Percentiles rank a stretch among this genome's conserved stretches.
These are phyloP conservation scores for Moringa oleifera DNA, from an alignment of 345 rosid genomes.

Conservation along the genomic window DNA sequence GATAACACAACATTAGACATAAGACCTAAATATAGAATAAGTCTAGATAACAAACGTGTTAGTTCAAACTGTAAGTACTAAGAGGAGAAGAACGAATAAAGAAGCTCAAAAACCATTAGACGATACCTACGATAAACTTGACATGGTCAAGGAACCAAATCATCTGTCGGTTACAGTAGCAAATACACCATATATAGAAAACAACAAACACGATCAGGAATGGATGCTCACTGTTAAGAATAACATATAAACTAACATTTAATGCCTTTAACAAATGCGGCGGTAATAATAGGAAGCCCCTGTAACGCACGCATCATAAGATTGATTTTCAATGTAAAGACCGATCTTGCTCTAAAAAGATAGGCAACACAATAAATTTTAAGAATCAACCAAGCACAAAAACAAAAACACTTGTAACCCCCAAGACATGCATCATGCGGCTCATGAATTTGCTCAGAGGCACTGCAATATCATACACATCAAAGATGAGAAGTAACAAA, in stretches of 20 bases:
- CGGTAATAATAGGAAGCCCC: no score
- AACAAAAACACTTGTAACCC: slow-evolving; percentile 3
- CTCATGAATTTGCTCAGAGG: slow-evolving; percentile 8
- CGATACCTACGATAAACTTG: not conserved
- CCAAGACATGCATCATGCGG: slow-evolving; percentile 1
- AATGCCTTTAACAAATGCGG: not conserved
- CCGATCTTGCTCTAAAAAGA: not conserved
- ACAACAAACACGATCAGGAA: not conserved
- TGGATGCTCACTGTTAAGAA: not conserved
- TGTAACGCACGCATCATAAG: no score
- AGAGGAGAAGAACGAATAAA: no score
- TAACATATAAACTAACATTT: not conserved
- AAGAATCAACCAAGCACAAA: slow-evolving; percentile 1
- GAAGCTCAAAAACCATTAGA: not conserved
- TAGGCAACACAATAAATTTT: not conserved
- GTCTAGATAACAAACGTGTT: no score
- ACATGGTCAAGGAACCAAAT: no score
- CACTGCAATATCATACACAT: not conserved
- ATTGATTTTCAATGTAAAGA: not conserved
- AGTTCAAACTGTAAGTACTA: no score
- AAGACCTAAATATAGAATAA: no score
- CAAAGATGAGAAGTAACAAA: not conserved
- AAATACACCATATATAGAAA: no score
- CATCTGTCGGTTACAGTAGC: no score
- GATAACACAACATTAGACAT: no score